Percentiles rank a stretch among this genome's conserved stretches.
Evolutionary conservation across 2,329 filamentous ascomycete species (phyloP).

Genomic region (Ophiostoma australiae): DNA sequence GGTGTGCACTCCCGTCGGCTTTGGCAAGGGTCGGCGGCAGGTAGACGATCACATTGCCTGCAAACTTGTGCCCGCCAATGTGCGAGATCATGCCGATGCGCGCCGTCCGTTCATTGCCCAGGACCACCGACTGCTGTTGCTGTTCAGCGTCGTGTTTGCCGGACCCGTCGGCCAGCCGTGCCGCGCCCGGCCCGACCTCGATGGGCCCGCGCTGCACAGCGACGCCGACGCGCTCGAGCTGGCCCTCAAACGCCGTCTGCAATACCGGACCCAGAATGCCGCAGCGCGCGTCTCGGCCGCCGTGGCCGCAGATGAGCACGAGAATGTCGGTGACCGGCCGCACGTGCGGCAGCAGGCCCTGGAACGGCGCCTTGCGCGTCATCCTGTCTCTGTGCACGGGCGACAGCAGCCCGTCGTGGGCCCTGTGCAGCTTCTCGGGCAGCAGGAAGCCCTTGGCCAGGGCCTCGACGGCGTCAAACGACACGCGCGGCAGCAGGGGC

Average conservation of each 20-base stretch:
- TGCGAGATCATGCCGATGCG: slow-evolving; percentile 69
- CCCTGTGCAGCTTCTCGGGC: slow-evolving; percentile 56
- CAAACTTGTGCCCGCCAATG: slow-evolving; percentile 80
- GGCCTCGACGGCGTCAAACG: slow-evolving; percentile 50
- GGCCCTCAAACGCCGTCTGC: slow-evolving; percentile 61
- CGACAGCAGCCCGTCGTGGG: slow-evolving; percentile 53
- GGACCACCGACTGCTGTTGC: background rate
- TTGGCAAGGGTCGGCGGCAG: slow-evolving; percentile 54
- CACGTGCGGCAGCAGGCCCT: slow-evolving; percentile 50
- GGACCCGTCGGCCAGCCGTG: background rate
- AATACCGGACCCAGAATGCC: slow-evolving; percentile 74
- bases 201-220: slow-evolving; percentile 46
- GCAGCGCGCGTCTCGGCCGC: slow-evolving; percentile 73
- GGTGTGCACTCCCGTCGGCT: slow-evolving; percentile 45
- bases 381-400: slow-evolving; percentile 52
- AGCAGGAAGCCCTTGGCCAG: slow-evolving; percentile 63
- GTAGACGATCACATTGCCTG: slow-evolving; percentile 79
- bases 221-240: slow-evolving; percentile 49
- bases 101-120: slow-evolving; percentile 37
- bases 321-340: slow-evolving; percentile 57
- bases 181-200: slow-evolving; percentile 32
- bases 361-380: slow-evolving; percentile 49
- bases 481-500: slow-evolving; percentile 61
- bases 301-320: slow-evolving; percentile 87
- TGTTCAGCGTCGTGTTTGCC: background rate